A percentile compares a stretch with the other conserved stretches of the same genome.
Evolutionary conservation across 2,329 filamentous ascomycete species (phyloP).

Genomic region (Fusarium sp.): DNA sequence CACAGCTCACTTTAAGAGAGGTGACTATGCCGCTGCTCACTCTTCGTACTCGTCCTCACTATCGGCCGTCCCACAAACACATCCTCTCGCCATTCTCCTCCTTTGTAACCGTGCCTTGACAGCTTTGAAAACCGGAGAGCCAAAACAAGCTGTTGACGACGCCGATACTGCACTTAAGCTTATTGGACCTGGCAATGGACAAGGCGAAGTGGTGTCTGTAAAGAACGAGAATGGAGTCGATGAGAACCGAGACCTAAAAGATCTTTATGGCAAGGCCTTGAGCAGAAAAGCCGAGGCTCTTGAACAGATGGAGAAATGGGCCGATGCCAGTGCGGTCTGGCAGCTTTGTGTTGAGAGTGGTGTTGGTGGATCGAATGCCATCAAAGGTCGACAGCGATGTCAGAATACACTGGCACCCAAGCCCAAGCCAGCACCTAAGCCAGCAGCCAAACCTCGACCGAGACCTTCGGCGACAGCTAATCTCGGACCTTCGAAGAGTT

Average conservation of each 20-base stretch:
- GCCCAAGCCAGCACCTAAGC: constrained; percentile 61
- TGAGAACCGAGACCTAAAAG: constrained; percentile 85
- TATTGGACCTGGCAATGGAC: constrained; percentile 83
- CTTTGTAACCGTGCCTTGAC: constrained; percentile 93
- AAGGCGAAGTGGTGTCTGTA: constrained; percentile 82
- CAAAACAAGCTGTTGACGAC: constrained; percentile 87
- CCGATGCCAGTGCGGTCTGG: constrained; percentile 85
- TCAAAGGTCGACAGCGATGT: constrained; percentile 88
- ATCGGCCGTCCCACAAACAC: constrained; percentile 76
- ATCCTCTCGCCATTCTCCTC: constrained; percentile 89
- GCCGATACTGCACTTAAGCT: constrained; percentile 83
- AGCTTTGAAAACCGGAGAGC: constrained; percentile 89
- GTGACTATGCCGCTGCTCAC: constrained; percentile 90
- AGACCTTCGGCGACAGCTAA: constrained; percentile 57
- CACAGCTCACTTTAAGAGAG: constrained; percentile 91
- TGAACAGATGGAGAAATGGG: constrained; percentile 95
- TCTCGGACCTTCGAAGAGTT: constrained; percentile 64
- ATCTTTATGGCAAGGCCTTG: constrained; percentile 92
- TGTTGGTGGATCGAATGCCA: constrained; percentile 85
- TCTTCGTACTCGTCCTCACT: constrained; percentile 84
- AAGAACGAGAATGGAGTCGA: constrained; percentile 67
- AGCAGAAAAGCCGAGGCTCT: constrained; percentile 95
- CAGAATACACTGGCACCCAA: constrained; percentile 86
- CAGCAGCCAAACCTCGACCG: constrained; percentile 61
- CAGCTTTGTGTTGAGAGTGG: constrained; percentile 84